Percentiles rank a stretch among this genome's conserved stretches.
phyloP scores from a whole-genome alignment of 2,329 filamentous ascomycete species.

The Rhynchosporium graminicola region DNA sequence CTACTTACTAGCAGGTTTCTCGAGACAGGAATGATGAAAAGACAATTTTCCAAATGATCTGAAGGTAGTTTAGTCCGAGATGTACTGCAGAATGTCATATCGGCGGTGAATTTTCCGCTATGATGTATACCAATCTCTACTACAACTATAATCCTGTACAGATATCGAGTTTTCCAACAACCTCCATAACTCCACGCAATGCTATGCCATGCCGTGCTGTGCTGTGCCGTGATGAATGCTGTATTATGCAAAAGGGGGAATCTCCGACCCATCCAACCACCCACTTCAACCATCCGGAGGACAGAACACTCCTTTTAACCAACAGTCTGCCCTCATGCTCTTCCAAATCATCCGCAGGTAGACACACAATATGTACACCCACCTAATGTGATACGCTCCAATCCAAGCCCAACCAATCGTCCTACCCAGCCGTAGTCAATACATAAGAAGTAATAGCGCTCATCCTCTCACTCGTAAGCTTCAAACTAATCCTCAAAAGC shows the following conservation, averaged over 20 bases:
- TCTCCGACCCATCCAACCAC: neutral
- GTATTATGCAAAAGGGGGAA: neutral
- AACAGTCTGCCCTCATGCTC: slow-evolving; percentile 6
- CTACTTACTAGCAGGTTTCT: too few relatives aligned
- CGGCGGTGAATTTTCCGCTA: too few relatives aligned
- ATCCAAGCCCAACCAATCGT: too few relatives aligned
- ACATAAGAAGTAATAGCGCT: slow-evolving; percentile 61
- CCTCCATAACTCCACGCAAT: slow-evolving; percentile 16
- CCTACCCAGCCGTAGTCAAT: slow-evolving; percentile 44
- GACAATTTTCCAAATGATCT: too few relatives aligned
- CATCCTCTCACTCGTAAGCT: slow-evolving; percentile 94
- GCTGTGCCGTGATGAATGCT: too few relatives aligned
- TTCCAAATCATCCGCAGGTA: neutral
- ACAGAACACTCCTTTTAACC: neutral
- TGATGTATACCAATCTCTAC: too few relatives aligned
- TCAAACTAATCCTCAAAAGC: slow-evolving; percentile 82
- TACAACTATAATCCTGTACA: too few relatives aligned
- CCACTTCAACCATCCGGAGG: neutral
- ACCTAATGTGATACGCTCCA: neutral
- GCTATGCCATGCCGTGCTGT: slow-evolving; percentile 8
- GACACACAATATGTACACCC: slow-evolving; percentile 10
- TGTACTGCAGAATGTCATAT: too few relatives aligned
- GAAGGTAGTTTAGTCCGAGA: too few relatives aligned
- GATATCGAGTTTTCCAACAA: slow-evolving; percentile 10
- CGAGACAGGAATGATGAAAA: too few relatives aligned